These are phyloP conservation scores for Fusarium sp. DNA, from an alignment of 2,329 filamentous ascomycete genomes.

Conservation along the genomic window DNA sequence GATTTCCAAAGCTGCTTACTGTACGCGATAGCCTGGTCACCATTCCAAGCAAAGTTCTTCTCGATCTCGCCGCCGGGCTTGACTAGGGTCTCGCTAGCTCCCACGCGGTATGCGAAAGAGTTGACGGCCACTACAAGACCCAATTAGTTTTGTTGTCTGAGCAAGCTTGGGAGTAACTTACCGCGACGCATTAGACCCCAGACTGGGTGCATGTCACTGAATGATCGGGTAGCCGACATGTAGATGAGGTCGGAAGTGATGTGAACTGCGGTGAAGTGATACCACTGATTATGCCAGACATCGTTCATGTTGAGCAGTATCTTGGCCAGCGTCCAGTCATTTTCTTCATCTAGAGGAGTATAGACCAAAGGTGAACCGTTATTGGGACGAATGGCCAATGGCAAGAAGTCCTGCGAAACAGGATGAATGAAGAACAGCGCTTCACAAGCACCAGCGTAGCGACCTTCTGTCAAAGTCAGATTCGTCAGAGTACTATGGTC, in stretches of 20 bases:
- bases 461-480: not conserved
- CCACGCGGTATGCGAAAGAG: not conserved
- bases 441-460: not conserved
- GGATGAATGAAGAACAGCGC: not conserved
- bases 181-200: not conserved
- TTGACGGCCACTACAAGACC: not conserved
- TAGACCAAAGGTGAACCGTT: not conserved
- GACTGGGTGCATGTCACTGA: not conserved
- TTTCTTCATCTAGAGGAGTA: not conserved
- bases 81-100: accelerated
- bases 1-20: not conserved
- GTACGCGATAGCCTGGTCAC: not conserved
- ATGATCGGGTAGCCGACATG: not conserved
- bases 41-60: not conserved
- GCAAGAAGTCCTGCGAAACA: not conserved
- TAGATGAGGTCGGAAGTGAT: not conserved
- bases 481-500: not conserved
- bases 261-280: not conserved
- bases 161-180: accelerated
- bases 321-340: not conserved
- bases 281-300: not conserved
- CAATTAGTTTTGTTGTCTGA: accelerated
- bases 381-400: not conserved
- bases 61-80: not conserved
- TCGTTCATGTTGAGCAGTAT: not conserved